phyloP scores from a whole-genome alignment of 768 basidiomycete species.

The Porphyrellus cyaneotinctus region DNA sequence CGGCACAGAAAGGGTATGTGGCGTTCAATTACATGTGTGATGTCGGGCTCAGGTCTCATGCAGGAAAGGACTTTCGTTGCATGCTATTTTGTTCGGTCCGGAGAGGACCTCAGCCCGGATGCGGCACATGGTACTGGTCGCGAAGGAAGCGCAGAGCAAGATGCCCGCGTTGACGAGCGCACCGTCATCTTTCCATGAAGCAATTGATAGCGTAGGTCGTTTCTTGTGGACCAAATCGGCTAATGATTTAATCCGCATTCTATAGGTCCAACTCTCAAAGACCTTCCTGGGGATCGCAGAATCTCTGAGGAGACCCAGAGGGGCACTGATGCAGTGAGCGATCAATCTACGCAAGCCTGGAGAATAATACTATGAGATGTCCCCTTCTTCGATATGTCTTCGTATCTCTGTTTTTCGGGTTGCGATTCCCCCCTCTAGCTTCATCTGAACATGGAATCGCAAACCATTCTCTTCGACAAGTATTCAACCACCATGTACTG shows the following conservation, averaged over 20 bases:
- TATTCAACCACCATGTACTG: no score
- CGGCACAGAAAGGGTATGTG: constrained; percentile 41
- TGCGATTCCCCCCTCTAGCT: no score
- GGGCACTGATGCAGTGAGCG: constrained; percentile 38
- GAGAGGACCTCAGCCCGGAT: constrained; percentile 25
- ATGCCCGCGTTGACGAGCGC: constrained; percentile 25
- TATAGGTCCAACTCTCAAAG: constrained; percentile 47
- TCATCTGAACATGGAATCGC: no score
- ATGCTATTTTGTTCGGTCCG: constrained; percentile 52
- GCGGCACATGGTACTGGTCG: constrained; percentile 45
- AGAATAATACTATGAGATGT: neutral
- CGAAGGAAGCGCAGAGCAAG: constrained; percentile 41
- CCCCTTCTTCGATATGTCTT: neutral
- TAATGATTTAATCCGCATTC: neutral
- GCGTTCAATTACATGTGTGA: neutral
- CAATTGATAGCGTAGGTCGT: constrained; percentile 44
- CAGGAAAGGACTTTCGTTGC: constrained; percentile 55
- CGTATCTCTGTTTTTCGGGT: neutral
- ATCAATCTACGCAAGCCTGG: no score
- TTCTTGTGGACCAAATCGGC: neutral
- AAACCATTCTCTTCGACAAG: no score
- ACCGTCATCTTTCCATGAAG: constrained; percentile 46
- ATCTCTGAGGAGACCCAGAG: constrained; percentile 50
- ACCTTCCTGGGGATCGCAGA: constrained; percentile 57
- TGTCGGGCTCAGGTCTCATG: neutral